Evolutionary conservation across 768 basidiomycete species (phyloP).

Genomic region (Paxillus involutus): DNA sequence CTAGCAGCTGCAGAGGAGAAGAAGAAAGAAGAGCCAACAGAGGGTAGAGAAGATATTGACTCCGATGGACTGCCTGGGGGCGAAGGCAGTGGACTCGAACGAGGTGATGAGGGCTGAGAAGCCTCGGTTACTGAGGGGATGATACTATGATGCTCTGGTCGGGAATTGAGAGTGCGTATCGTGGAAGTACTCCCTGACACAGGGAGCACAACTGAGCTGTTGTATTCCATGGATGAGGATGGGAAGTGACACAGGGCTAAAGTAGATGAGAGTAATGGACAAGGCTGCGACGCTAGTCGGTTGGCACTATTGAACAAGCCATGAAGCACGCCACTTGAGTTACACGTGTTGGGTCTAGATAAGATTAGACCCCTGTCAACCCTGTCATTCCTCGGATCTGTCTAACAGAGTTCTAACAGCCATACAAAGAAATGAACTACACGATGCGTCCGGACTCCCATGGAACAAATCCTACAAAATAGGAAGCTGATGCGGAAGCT

Average conservation of each 20-base stretch:
- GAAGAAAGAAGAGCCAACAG: slow-evolving; percentile 74
- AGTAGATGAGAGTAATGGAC: neutral
- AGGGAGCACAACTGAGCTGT: slow-evolving; percentile 3
- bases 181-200: slow-evolving; percentile 40
- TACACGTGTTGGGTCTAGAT: slow-evolving; percentile 33
- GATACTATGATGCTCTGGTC: slow-evolving; percentile 15
- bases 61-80: slow-evolving; percentile 63
- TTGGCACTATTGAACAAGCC: too few species aligned
- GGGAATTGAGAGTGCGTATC: slow-evolving; percentile 34
- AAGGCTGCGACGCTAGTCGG: neutral
- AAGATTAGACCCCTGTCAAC: neutral
- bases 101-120: slow-evolving; percentile 49
- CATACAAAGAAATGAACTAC: neutral
- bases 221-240: slow-evolving; percentile 25
- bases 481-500: neutral
- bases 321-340: slow-evolving; percentile 5
- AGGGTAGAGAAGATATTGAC: slow-evolving; percentile 69
- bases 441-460: neutral
- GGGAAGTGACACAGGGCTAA: neutral
- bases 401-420: too few species aligned
- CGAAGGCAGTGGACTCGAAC: slow-evolving; percentile 51
- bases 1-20: slow-evolving; percentile 74
- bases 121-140: slow-evolving; percentile 6
- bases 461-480: neutral
- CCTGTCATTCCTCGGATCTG: too few species aligned